Conservation (phyloP, 2,329 filamentous ascomycete species). For the Aspergillus fijiensis region DNA sequence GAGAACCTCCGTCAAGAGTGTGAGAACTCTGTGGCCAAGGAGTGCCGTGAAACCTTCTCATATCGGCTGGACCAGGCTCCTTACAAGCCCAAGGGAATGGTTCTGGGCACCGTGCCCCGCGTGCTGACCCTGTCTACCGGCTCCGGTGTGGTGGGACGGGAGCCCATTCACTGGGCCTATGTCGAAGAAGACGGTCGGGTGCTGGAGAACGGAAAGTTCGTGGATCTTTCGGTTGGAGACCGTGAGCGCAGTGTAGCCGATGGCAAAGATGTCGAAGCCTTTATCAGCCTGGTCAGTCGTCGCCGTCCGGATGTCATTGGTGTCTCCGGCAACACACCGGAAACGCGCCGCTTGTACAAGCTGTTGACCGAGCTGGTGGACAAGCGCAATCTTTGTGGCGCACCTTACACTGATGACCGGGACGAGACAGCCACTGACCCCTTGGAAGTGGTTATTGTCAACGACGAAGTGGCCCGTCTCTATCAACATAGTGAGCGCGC, state of each 20-base stretch:
- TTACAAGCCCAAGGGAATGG: constrained; percentile 90
- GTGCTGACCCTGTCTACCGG: constrained; percentile 87
- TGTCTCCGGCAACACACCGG: constrained; percentile 83
- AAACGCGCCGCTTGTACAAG: constrained; percentile 79
- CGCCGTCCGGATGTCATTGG: constrained; percentile 87
- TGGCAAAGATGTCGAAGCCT: constrained; percentile 63
- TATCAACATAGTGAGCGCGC: constrained; percentile 89
- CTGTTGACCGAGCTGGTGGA: constrained; percentile 77
- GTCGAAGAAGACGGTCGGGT: constrained; percentile 90
- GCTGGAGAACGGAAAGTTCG: constrained; percentile 82
- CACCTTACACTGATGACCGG: constrained; percentile 81
- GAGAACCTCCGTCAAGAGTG: constrained; percentile 91
- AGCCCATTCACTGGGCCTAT: constrained; percentile 87
- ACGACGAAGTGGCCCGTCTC: constrained; percentile 93
- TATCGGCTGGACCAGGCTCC: constrained; percentile 92
- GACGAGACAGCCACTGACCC: constrained; percentile 73
- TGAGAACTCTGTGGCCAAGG: constrained; percentile 85
- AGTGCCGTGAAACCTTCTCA: constrained; percentile 84
- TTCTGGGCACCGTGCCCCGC: constrained; percentile 81
- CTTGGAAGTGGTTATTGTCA: constrained; percentile 86
- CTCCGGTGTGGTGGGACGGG: constrained; percentile 68
- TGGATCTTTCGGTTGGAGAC: constrained; percentile 68
- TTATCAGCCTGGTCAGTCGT: constrained; percentile 76
- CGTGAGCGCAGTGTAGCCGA: constrained; percentile 66
- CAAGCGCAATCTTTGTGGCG: constrained; percentile 72